Conservation (phyloP, 2,329 filamentous ascomycete genomes). For the Periconia macrospinosa region DNA sequence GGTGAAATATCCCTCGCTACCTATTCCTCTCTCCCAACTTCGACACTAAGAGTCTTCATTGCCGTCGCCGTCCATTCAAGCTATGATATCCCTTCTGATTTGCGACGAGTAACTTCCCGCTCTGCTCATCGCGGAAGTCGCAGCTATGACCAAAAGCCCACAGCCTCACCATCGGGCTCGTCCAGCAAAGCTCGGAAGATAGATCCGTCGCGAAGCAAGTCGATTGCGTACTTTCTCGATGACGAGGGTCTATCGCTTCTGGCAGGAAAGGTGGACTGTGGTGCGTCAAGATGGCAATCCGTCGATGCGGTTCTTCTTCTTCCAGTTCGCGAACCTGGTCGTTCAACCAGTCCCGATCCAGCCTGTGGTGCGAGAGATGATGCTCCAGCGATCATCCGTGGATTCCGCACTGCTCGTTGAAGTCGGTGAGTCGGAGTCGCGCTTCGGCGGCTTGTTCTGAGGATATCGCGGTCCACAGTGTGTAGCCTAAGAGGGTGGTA, state of each 20-base stretch:
- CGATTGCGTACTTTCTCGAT: slow-evolving; percentile 18
- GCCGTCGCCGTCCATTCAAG: too few relatives aligned
- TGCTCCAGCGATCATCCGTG: slow-evolving; percentile 41
- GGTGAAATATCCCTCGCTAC: too few relatives aligned
- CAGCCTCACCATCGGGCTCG: slow-evolving; percentile 36
- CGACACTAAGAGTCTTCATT: too few relatives aligned
- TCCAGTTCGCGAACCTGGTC: slow-evolving; percentile 29
- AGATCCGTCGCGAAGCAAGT: slow-evolving; percentile 49
- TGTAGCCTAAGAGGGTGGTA: slow-evolving; percentile 11
- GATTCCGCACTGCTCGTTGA: slow-evolving; percentile 19
- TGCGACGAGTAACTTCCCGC: slow-evolving; percentile 8
- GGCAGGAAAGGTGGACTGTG: slow-evolving; percentile 45
- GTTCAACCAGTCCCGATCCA: slow-evolving; percentile 52
- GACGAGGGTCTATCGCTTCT: slow-evolving; percentile 38
- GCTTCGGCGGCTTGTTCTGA: slow-evolving; percentile 1
- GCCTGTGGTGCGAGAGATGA: slow-evolving; percentile 44
- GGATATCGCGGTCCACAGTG: slow-evolving; percentile 8
- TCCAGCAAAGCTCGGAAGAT: slow-evolving; percentile 40
- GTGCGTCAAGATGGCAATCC: slow-evolving; percentile 49
- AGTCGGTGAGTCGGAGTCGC: slow-evolving; percentile 17
- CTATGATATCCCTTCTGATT: slow-evolving; percentile 12
- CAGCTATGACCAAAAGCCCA: slow-evolving; percentile 56
- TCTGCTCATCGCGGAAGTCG: slow-evolving; percentile 18
- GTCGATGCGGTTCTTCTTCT: slow-evolving; percentile 15
- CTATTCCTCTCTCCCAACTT: too few relatives aligned